Base-by-base conservation (phyloP, 371 early-diverging fungal species). In the Blakeslea trispora region DNA sequence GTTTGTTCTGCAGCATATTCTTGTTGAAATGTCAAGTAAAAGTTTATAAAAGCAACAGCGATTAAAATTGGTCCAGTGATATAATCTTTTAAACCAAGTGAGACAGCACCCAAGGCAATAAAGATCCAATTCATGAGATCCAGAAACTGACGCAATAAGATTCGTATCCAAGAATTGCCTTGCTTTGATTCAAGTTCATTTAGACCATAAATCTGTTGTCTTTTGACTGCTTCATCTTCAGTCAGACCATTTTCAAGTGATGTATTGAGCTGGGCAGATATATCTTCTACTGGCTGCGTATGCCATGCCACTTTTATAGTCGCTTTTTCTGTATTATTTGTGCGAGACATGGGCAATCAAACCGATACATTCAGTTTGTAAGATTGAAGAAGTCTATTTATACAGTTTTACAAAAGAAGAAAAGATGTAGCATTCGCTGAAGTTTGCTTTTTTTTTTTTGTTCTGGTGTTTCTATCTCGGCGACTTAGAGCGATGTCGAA, bases 1-100 rank as follows among this genome's bases (percentile, higher is more conserved):
- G 95, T 92, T 60, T 91, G 83, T 69, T 93, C 93, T 0, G 95
- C 94, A 43, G 88, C 85, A 73, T 84, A 92, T 63, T 95, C 95
- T 72, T 96, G 95, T 31, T 83, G 75, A 59, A 94, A 93, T 0
- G 94, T 93, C 31, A 96, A 85, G 32, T 79, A 72, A 8, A 91
- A 79, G 72, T 94, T 96, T 53, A 89, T 57, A 39, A 88, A 56
- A 21, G 94, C 86, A 48, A 94, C 86, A 32, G 81, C 75, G 23
- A 87, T 65, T 14, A 96, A 79, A 32, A 88, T 77, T 18, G 83
- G 85, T 34, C 82, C 87, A 62, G 86, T 86, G n/a, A 86, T 64
- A 68, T 75, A 83, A 63, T 89, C 90, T 6, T 69, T 62, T 31
- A 83, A 68, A 11, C 74, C 81, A 64, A 79, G 81, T 13, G 82